Evolutionary conservation across 805 yeast genomes (phyloP), one percentile per base, ranked within the genome.

Genomic region (Saccharomycopsis sp.): DNA sequence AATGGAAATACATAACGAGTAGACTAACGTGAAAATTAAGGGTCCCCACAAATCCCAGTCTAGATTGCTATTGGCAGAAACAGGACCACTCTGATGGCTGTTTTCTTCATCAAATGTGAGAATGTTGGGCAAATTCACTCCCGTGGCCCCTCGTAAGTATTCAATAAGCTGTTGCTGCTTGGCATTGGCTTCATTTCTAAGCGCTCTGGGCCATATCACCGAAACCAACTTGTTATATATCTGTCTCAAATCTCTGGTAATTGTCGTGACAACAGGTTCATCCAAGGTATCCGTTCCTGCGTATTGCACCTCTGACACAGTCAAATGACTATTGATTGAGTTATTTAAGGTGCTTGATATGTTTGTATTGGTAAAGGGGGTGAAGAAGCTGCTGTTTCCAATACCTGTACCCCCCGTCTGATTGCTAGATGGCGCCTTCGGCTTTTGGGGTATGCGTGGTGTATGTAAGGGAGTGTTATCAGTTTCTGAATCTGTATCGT

Each of bases 1-100:
- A 58, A 71, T 55, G 50, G 74, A 80, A 63, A 85, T 69, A 22
- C 79, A 72, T 24, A 84, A 80, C 2, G 87, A 73, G 57, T 82
- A 80, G 35, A 75, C 67, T 58, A 86, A 72, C 12, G 85, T 79
- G 66, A 85, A 86, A 34, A 85, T 73, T 57, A 85, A 71, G 3
- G 91, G 91, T 1, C 91, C 91, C 90, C 89, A 81, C 54, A 82
- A 67, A 67, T 81, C 86, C 86, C 86, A 82, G 35, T 81, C 85
- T 29, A 80, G 64, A 42, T 64, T 66, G 51, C 64, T 65, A 50
- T 68, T 67, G 15, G 19, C 19, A 29, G 25, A 25, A 23, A 24
- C n/a, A 17, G 20, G 25, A 15, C 20, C 3, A 24, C 34, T 29
- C 19, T 23, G 23, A 49, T 49, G 22, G 12, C 14, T 29, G n/a